Base-by-base conservation (phyloP, 164 flowering plant genomes). In the Nelumbo lutea region DNA sequence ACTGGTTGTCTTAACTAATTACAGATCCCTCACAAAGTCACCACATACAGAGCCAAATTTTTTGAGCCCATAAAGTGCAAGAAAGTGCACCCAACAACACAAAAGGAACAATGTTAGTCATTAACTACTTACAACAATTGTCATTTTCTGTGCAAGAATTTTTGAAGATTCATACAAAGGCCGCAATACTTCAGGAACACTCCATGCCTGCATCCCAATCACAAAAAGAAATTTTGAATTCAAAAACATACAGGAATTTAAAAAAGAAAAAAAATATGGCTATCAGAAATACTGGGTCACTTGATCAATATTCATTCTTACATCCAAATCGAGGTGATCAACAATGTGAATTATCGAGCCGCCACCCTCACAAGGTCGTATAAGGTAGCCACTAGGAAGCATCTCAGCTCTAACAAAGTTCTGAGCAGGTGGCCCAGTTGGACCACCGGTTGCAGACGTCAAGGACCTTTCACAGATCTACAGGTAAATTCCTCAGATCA, bases 361-460 rank as follows among this genome's bases (percentile, higher is more conserved):
- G 9, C 97, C 95, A 59, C 97, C 97, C 69, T 91, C 97, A 76
- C 90, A 89, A 60, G 97, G 88, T 9, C 97, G 84, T 58, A 91
- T 85, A 47, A 91, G 82, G 72, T 75, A 89, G 51, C 97, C 97
- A 76, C 95, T 89, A 8, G 97, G 83, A 61, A 89, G 84, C 83
- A 89, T 78, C 73, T 89, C 90, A 64, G 88, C 93, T 78, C 97
- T 85, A 0, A 83, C 83, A 67, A 85, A 91, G 71, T 68, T 80
- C 27, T 86, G 66, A 55, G 87, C 44, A 57, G 87, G 74, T 46
- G 93, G 90, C 46, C 90, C 90, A 1, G 74, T 42, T 2, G 97
- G 91, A 62, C 95, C 95, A 65, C 90, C 93, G 64, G 83, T 82
- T 5, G 90, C 56, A 63, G 84, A 39, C n/a, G 88, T 85, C 77